Evolutionary conservation across 2,329 filamentous ascomycete species (phyloP), one percentile per base, ranked within the genome.

Genomic region (Fusarium sp.): DNA sequence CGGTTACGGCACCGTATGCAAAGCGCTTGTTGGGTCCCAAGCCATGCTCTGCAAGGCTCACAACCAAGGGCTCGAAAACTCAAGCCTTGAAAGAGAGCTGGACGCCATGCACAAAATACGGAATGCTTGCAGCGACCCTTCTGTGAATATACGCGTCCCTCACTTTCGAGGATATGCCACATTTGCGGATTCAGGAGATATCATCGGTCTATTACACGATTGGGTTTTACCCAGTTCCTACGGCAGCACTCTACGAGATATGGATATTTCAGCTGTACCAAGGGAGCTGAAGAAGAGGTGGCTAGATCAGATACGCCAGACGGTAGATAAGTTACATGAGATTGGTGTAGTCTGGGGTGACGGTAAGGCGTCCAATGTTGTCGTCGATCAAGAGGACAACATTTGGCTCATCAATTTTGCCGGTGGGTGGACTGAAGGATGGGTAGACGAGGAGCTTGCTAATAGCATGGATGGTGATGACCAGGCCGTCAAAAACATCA

Each of bases 341-440:
- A 11, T 56, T 16, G n/a, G 29, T 5, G 50, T 56, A 2, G 14
- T 22, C 16, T 56, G 50, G 50, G 50, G 50, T 3, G 50, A 22
- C 6, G 50, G 50, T 4, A 56, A 35, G 6, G 6, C 29, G 8
- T 22, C 29, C 8, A 33, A 56, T 2, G 50, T 56, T 4, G 31
- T 56, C 6, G 8, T 56, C 5, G 50, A 56, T 4, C 18, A 33
- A n/a, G 13, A 56, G 10, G 6, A 35, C 20, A 16, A 56, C 2
- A 9, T 31, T n/a, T 56, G 50, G 50, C 50, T 56, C 4, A 56
- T 56, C 13, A n/a, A 56, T 13, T 56, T 56, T 56, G 50, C 50
- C 8, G 29, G 29, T 2, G 29, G 50, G 29, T 31, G 50, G 29
- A 31, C n/a, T 9, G 11, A 56, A 10, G 18, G 50, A 5, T 35